Evolutionary conservation across 1,139 yeast genomes (phyloP), one percentile per base, ranked within the genome.

Genomic region (Yarrowia galli): DNA sequence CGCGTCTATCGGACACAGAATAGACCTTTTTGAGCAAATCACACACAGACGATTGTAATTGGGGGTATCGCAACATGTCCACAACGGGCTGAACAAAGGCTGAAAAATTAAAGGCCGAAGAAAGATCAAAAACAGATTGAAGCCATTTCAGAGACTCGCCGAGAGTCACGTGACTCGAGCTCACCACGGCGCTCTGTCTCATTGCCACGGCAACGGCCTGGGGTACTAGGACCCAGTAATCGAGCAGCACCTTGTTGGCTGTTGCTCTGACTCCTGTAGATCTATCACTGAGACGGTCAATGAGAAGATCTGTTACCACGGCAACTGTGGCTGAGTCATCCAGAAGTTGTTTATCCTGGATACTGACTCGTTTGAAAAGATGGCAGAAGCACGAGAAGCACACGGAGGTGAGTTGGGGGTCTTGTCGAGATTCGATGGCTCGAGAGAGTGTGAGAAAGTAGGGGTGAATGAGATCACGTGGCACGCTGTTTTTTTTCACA

Each of bases 301-400:
- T 78, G 28, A 89, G 76, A 16, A 43, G 32, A 13, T 58, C 51
- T 20, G 64, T 58, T 13, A 86, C 80, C 0, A 95, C 93, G 16
- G 88, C 77, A 3, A 87, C 84, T 32, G 81, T 77, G 63, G 79
- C 81, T 38, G 86, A 36, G 1, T 79, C 79, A 68, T 80, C 81
- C 58, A 92, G 80, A 1, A 84, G 80, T 1, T 83, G 81, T 0
- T 87, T 82, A 71, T 89, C 88, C 78, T 91, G 97, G 77, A 88
- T 86, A 67, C 90, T 86, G 2, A 91, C 87, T 22, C 97, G 81
- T 73, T 90, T 91, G 36, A 91, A 85, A 63, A 92, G 79, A 74
- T 92, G 95, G 69, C 93, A 89, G 13, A 90, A 77, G 13, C 92
- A 84, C 16, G 91, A 86, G 75, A 91, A 90, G 1, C 89, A 84